These are phyloP conservation scores for Flaveria robusta DNA, from an alignment of 129 eudicot species.

Conservation along the genomic window DNA sequence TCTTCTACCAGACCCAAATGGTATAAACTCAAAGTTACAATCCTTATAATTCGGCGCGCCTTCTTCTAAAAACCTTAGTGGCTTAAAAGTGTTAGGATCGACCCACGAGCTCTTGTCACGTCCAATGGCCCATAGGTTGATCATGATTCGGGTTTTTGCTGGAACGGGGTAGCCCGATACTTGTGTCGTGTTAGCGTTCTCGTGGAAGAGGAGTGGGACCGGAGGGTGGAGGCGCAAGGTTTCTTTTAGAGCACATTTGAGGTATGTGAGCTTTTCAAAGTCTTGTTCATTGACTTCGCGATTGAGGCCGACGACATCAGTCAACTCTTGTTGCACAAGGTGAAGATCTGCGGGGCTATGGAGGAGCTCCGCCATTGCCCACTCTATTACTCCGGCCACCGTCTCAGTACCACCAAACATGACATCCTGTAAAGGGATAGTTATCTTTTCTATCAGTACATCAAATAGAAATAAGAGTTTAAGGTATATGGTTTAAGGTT, in stretches of 20 bases:
- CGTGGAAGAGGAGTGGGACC: slow-evolving; percentile 49
- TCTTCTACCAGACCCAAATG: slow-evolving; percentile 63
- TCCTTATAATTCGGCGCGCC: slow-evolving; percentile 42
- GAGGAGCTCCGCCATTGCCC: slow-evolving; percentile 49
- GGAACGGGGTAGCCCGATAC: slow-evolving; percentile 43
- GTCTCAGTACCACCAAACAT: slow-evolving; percentile 44
- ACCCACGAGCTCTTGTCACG: slow-evolving; percentile 47
- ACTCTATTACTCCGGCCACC: slow-evolving; percentile 35
- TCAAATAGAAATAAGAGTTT: no score
- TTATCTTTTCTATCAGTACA: background rate
- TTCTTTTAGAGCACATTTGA: slow-evolving; percentile 55
- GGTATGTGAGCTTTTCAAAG: slow-evolving; percentile 35
- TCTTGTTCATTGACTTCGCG: slow-evolving; percentile 49
- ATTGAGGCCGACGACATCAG: slow-evolving; percentile 43
- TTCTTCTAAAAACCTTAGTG: slow-evolving; percentile 44
- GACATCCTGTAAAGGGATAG: slow-evolving; percentile 38
- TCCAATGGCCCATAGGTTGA: slow-evolving; percentile 49
- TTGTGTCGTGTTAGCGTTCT: slow-evolving; percentile 40
- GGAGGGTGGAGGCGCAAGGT: slow-evolving; percentile 53
- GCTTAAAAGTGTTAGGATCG: slow-evolving; percentile 45
- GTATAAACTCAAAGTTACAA: slow-evolving; percentile 44
- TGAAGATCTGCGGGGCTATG: slow-evolving; percentile 38
- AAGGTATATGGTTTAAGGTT: no score
- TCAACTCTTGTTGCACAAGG: slow-evolving; percentile 43
- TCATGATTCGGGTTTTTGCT: slow-evolving; percentile 35